Conservation (phyloP, 768 basidiomycete genomes). For the Phanerochaete carnosa region DNA sequence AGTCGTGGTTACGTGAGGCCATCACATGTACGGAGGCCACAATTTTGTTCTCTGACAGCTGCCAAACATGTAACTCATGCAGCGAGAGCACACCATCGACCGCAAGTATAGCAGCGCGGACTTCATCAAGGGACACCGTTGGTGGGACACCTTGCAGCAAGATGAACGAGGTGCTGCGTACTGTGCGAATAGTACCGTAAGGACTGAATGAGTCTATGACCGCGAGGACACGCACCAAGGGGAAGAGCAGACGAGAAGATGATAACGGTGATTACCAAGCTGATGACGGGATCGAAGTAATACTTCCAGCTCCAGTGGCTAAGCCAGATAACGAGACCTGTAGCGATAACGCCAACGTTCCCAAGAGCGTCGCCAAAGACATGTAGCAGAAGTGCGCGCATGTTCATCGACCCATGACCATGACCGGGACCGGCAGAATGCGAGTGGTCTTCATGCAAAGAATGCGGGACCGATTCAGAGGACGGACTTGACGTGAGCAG, state of each 20-base stretch:
- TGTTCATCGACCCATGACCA: slow-evolving; percentile 84
- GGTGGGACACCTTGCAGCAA: slow-evolving; percentile 92
- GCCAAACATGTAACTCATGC: slow-evolving; percentile 97
- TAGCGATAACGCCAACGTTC: slow-evolving; percentile 95
- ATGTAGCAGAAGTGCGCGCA: slow-evolving; percentile 93
- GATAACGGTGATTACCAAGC: slow-evolving; percentile 90
- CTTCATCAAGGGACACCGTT: slow-evolving; percentile 85
- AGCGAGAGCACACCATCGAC: slow-evolving; percentile 86
- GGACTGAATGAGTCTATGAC: background rate
- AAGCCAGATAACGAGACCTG: slow-evolving; percentile 93
- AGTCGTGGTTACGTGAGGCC: slow-evolving; percentile 76
- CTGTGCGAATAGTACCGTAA: slow-evolving; percentile 33
- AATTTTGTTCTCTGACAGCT: slow-evolving; percentile 90
- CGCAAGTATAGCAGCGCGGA: slow-evolving; percentile 73
- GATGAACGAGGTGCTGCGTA: slow-evolving; percentile 91
- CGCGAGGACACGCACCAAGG: slow-evolving; percentile 50
- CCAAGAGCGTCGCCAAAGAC: slow-evolving; percentile 97
- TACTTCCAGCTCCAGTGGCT: slow-evolving; percentile 81
- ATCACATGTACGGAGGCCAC: slow-evolving; percentile 96
- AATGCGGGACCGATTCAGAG: slow-evolving; percentile 14
- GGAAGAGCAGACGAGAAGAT: slow-evolving; percentile 96
- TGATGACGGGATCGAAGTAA: slow-evolving; percentile 92
- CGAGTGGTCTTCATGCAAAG: slow-evolving; percentile 7
- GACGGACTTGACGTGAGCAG: slow-evolving; percentile 11
- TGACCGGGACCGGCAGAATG: slow-evolving; percentile 24